phyloP scores from a whole-genome alignment of 2,329 filamentous ascomycete species.

The Gnomoniopsis sp. region DNA sequence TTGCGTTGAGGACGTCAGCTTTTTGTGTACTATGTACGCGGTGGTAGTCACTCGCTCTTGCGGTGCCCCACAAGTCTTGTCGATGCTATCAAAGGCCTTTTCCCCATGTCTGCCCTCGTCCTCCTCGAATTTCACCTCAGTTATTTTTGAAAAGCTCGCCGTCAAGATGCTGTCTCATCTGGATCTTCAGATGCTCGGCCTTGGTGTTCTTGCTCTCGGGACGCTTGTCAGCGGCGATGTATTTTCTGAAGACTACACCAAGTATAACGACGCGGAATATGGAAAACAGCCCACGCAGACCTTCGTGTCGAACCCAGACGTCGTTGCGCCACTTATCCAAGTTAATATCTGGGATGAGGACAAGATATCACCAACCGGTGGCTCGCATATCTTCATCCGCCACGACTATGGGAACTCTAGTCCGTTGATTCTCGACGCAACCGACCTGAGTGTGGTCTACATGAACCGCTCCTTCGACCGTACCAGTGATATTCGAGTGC shows the following conservation, averaged over 20 bases:
- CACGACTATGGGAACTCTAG: slow-evolving; percentile 24
- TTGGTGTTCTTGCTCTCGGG: background rate
- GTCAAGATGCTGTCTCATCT: background rate
- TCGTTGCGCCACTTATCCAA: slow-evolving; percentile 32
- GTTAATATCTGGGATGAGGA: slow-evolving; percentile 28
- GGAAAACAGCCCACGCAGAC: slow-evolving; percentile 29
- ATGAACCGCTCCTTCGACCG: slow-evolving; percentile 30
- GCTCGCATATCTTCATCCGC: slow-evolving; percentile 32
- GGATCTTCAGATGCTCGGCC: background rate
- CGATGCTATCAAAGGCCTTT: too few relatives aligned
- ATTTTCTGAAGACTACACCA: slow-evolving; percentile 21
- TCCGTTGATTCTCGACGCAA: slow-evolving; percentile 32
- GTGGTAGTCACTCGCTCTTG: too few relatives aligned
- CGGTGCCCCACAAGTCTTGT: too few relatives aligned
- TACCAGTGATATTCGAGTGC: slow-evolving; percentile 27
- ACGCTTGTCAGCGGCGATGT: background rate
- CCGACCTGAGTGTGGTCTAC: slow-evolving; percentile 35
- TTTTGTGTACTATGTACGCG: too few relatives aligned
- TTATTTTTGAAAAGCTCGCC: background rate
- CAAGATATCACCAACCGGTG: slow-evolving; percentile 25
- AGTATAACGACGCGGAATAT: slow-evolving; percentile 27
- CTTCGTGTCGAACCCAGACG: slow-evolving; percentile 28
- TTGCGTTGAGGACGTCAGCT: too few relatives aligned
- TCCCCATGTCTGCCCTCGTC: too few relatives aligned
- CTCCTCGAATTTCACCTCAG: background rate